Percentiles rank a stretch among this genome's conserved stretches.
These are phyloP conservation scores for Wallacemonas collosoma DNA, from an alignment of 208 protist genomes.

Conservation along the genomic window DNA sequence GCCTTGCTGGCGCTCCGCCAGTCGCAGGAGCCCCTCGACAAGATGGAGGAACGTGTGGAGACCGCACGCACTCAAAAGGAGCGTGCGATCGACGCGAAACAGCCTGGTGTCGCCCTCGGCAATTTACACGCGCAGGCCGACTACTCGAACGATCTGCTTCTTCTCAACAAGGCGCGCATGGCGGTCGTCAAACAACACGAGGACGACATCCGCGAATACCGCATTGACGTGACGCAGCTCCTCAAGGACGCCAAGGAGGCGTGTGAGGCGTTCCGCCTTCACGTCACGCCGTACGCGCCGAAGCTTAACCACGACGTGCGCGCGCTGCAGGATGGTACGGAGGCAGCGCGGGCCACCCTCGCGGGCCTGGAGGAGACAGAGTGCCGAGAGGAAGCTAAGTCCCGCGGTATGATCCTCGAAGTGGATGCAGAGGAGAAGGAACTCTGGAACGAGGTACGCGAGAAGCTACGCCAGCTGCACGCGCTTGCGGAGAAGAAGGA, in stretches of 20 bases:
- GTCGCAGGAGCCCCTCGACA: constrained; percentile 51
- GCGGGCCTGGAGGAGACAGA: constrained; percentile 36
- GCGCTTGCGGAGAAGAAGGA: constrained; percentile 44
- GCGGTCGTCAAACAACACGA: constrained; percentile 56
- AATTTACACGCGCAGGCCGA: constrained; percentile 78
- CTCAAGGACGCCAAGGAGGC: constrained; percentile 60
- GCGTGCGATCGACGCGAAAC: constrained; percentile 51
- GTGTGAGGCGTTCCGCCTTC: constrained; percentile 35
- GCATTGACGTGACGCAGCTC: constrained; percentile 37
- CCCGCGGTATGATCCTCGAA: constrained; percentile 26
- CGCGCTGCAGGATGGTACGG: constrained; percentile 27
- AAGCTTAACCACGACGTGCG: constrained; percentile 57
- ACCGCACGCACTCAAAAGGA: constrained; percentile 61
- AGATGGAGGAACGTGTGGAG: constrained; percentile 63
- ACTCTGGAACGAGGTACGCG: constrained; percentile 50
- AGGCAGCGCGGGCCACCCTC: constrained; percentile 34
- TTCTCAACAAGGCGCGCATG: constrained; percentile 84
- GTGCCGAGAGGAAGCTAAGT: constrained; percentile 31
- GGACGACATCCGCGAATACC: constrained; percentile 63
- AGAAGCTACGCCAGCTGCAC: constrained; percentile 40
- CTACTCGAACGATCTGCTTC: constrained; percentile 79
- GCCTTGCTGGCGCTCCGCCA: constrained; percentile 62
- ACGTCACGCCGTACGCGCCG: constrained; percentile 41
- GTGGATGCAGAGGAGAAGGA: constrained; percentile 51
- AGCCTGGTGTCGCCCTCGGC: constrained; percentile 60